These are phyloP conservation scores for Cicer chorassanicum DNA, from an alignment of 306 rosid species.

Conservation along the genomic window DNA sequence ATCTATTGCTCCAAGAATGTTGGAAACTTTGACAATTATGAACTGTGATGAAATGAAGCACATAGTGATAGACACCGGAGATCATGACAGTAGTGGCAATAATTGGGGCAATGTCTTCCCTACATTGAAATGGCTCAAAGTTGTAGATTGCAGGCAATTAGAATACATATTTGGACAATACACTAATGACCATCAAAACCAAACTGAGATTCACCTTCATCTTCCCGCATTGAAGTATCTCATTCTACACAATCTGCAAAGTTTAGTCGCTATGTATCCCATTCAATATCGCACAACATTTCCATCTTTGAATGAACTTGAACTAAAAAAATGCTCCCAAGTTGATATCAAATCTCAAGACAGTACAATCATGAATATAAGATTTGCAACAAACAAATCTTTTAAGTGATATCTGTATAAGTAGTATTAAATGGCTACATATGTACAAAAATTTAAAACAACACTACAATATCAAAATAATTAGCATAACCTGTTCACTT, in stretches of 20 bases:
- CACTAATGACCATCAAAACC: not conserved
- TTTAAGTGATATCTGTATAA: too few relatives aligned
- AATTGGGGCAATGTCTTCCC: not conserved
- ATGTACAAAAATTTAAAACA: not conserved
- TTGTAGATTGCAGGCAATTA: not conserved
- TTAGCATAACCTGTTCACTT: not conserved
- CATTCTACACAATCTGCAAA: not conserved
- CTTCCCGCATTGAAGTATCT: not conserved
- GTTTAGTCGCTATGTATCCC: not conserved
- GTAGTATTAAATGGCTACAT: not conserved
- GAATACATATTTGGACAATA: constrained; percentile 13
- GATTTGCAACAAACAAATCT: too few relatives aligned
- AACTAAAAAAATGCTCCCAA: not conserved
- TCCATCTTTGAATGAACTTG: not conserved
- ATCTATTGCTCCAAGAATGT: constrained; percentile 4
- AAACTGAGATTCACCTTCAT: not conserved
- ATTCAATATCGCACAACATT: not conserved
- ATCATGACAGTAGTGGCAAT: not conserved
- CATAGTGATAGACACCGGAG: not conserved
- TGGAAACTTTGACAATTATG: not conserved
- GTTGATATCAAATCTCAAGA: not conserved
- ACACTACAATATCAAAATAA: not conserved
- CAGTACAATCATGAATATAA: not conserved
- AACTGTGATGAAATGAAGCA: not conserved
- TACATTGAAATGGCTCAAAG: not conserved